Base-by-base conservation (phyloP, 805 yeast species). In the Kregervanrija fluxuum region DNA sequence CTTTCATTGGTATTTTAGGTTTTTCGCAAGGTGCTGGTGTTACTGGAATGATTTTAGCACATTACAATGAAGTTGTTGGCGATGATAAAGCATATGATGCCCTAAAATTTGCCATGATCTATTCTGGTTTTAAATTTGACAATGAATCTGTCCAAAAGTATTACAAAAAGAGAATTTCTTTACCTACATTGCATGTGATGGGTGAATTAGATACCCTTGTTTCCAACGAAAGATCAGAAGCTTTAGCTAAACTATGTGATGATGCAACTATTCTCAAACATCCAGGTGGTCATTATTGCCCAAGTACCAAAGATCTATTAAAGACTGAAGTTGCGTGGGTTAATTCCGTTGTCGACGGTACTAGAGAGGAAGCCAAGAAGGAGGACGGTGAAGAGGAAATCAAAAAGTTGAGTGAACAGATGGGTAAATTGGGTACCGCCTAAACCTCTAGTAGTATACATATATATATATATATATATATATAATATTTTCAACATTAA, bases 211-310 rank as follows among this genome's bases (percentile, higher is more conserved):
- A 93, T 56, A 83, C 93, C 11, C 82, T 93, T 28, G 95, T 93
- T 6, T 79, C 84, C 8, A 80, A 79, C 28, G 83, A 77, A 22
- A 72, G 95, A 55, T 75, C 90, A 0, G 67, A 77, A 65, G 70
- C 71, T 17, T 67, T 93, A 36, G 78, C 74, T 46, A 73, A 75
- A 13, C 77, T 82, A 42, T 74, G 75, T 42, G 73, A 66, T 15
- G 69, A 63, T 30, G 67, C 85, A 5, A 69, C 64, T 6, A 48
- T 63, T 13, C 42, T 83, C 47, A 82, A 77, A 51, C 99, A 91
- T 57, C 97, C 97, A 9, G 98, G 99, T 48, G 97, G 98, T 1
- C 99, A 91, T 60, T 89, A 85, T 67, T 96, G 91, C 39, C 99
- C 98, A 30, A 88, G 87, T 64, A 82, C 89, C 41, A 85, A 85